phyloP scores from a whole-genome alignment of 1,284 basidiomycete species.

The Boletus hoseneyae region DNA sequence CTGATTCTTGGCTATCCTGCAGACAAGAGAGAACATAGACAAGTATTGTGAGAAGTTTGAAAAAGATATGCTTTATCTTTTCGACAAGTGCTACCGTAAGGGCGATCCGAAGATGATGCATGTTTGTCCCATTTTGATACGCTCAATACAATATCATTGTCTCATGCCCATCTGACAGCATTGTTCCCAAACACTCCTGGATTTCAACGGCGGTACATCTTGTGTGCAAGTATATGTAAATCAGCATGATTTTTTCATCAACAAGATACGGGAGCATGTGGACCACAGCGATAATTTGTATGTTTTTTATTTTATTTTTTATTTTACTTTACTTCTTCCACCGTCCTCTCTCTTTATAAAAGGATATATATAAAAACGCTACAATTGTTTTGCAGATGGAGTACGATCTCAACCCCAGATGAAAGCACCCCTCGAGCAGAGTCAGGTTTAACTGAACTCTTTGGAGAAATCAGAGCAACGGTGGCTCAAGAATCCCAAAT shows the following conservation, averaged over 20 bases:
- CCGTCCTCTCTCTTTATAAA: neutral
- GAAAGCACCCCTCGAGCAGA: constrained; percentile 77
- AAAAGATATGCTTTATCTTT: constrained; percentile 96
- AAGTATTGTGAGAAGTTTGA: constrained; percentile 98
- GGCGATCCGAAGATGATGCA: constrained; percentile 99
- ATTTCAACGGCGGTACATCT: constrained; percentile 96
- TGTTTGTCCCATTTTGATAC: constrained; percentile 49
- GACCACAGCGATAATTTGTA: constrained; percentile 63
- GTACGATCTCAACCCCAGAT: constrained; percentile 75
- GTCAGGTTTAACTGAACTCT: constrained; percentile 75
- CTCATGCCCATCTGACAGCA: constrained; percentile 54
- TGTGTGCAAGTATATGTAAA: constrained; percentile 99
- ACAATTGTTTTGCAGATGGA: constrained; percentile 64
- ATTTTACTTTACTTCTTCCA: neutral
- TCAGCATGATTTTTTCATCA: constrained; percentile 99
- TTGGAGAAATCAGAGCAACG: constrained; percentile 85
- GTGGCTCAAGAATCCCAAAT: constrained; percentile 97
- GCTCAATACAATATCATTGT: neutral
- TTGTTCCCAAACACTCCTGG: constrained; percentile 93
- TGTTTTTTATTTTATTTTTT: too few relatives aligned
- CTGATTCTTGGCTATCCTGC: constrained; percentile 24
- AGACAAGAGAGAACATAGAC: constrained; percentile 86
- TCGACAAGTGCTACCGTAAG: constrained; percentile 92
- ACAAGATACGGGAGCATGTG: constrained; percentile 67
- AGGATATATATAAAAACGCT: neutral